Percentiles rank a stretch among this genome's conserved stretches.
These are phyloP conservation scores for Hawksworthiomyces lignivorus DNA, from an alignment of 2,329 filamentous ascomycete species.

Conservation along the genomic window DNA sequence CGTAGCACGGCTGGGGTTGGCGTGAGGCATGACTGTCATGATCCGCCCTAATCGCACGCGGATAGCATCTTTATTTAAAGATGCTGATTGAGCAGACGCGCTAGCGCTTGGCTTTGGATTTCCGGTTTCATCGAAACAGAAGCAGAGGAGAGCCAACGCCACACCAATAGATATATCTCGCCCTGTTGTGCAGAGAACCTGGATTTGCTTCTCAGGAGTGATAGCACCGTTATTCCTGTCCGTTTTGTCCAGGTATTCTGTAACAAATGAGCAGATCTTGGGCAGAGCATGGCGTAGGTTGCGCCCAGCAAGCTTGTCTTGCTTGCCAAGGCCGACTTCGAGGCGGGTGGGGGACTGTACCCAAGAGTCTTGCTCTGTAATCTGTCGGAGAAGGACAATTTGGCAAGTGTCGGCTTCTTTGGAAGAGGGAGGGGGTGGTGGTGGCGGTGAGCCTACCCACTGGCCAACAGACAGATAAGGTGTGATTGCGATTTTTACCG, in stretches of 20 bases:
- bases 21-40: conserved; percentile 67
- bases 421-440: not conserved
- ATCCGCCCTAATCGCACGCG: conserved; percentile 74
- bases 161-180: conserved; percentile 74
- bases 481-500: conserved; percentile 9
- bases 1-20: conserved; percentile 77
- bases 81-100: not conserved
- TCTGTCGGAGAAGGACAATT: conserved; percentile 34
- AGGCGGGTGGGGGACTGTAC: conserved; percentile 29
- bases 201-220: conserved; percentile 27
- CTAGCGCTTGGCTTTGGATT: conserved; percentile 16
- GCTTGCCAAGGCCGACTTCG: conserved; percentile 58
- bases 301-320: conserved; percentile 69
- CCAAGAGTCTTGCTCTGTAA: conserved; percentile 39
- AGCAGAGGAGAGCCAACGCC: conserved; percentile 68
- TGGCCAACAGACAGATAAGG: conserved; percentile 19
- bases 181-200: conserved; percentile 68
- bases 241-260: conserved; percentile 25
- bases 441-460: conserved; percentile 6
- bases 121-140: conserved; percentile 53
- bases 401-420: conserved; percentile 12
- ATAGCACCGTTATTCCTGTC: not conserved
- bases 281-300: conserved; percentile 66
- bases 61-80: conserved; percentile 67
- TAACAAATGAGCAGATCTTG: conserved; percentile 51